Percentiles rank a stretch among this genome's conserved stretches.
Conservation (phyloP, 441 rosid species). For the Corymbia citriodora region DNA sequence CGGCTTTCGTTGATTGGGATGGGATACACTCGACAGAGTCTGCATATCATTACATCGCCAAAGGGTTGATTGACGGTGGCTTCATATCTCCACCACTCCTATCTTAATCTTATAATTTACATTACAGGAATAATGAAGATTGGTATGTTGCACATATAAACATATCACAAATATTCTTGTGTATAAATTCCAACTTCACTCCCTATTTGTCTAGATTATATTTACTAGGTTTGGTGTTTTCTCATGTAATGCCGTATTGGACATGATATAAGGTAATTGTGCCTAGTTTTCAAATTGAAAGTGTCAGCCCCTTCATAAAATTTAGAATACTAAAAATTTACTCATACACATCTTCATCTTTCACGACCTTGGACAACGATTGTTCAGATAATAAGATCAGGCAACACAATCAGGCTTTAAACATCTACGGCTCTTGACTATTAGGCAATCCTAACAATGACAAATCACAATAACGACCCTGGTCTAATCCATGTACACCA, state of each 20-base stretch:
- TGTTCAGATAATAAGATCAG: neutral
- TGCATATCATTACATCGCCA: conserved; percentile 45
- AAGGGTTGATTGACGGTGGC: conserved; percentile 38
- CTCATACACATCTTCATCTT: neutral
- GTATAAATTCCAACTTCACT: neutral
- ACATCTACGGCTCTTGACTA: neutral
- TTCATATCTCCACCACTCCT: conserved; percentile 36
- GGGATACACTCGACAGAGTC: conserved; percentile 75
- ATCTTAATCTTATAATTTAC: rapidly evolving
- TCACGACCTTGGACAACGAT: neutral
- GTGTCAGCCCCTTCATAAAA: rapidly evolving
- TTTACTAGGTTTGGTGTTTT: neutral
- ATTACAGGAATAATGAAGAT: neutral
- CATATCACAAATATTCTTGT: rapidly evolving
- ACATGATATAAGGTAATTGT: neutral
- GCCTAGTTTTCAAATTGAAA: neutral
- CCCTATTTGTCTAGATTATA: neutral
- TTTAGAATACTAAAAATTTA: neutral
- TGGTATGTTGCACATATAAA: neutral
- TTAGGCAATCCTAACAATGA: neutral
- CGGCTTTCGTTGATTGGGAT: conserved; percentile 53
- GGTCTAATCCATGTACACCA: neutral
- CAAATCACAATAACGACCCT: neutral
- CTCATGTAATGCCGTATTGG: neutral
- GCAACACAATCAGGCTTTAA: neutral